Evolutionary conservation across 306 rosid genomes (phyloP).

Genomic region (Malus sieversii): DNA sequence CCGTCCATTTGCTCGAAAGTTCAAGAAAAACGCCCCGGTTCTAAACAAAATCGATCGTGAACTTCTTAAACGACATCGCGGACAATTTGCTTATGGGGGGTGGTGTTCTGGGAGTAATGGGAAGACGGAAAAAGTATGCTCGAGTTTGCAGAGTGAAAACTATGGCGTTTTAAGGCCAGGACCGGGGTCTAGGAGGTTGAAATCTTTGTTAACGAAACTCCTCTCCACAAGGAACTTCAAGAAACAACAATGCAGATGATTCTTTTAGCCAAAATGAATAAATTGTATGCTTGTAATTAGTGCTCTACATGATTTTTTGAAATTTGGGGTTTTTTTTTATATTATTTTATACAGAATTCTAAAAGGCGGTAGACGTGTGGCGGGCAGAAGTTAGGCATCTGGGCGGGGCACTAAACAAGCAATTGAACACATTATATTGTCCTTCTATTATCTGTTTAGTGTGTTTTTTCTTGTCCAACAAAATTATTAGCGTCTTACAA

Average conservation of each 20-base stretch:
- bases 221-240: constrained; percentile 31
- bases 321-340: neutral
- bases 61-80: constrained; percentile 43
- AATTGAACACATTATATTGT: too few relatives aligned
- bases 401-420: too few relatives aligned
- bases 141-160: constrained; percentile 36
- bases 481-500: too few relatives aligned
- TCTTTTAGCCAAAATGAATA: neutral
- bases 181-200: constrained; percentile 58
- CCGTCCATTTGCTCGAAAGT: constrained; percentile 86
- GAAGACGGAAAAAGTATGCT: constrained; percentile 24
- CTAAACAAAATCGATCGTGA: constrained; percentile 69
- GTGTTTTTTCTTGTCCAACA: too few relatives aligned
- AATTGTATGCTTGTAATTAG: neutral
- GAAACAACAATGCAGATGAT: constrained; percentile 64
- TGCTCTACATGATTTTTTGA: neutral
- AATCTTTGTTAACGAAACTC: constrained; percentile 36
- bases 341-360: too few relatives aligned
- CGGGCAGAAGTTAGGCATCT: too few relatives aligned
- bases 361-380: too few relatives aligned
- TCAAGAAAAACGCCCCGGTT: constrained; percentile 55
- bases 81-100: constrained; percentile 51
- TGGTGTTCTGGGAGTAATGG: constrained; percentile 56
- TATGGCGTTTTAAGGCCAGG: constrained; percentile 65
- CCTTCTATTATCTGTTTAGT: too few relatives aligned